phyloP scores from a whole-genome alignment of 805 yeast genomes.

The Suhomyces tanzawaensis region DNA sequence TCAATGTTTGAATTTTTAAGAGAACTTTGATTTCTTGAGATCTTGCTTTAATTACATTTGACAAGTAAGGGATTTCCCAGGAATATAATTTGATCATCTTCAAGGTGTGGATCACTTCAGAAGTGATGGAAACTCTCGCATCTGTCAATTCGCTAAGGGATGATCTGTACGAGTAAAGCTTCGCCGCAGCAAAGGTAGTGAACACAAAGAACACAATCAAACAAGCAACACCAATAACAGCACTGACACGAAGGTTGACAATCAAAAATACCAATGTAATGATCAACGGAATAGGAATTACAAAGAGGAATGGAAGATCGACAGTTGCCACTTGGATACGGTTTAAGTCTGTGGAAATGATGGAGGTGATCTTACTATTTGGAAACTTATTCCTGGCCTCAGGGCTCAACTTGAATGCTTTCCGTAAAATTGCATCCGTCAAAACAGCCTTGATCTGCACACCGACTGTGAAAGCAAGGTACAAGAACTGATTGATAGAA shows the following conservation, averaged over 20 bases:
- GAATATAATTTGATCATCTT: slow-evolving; percentile 19
- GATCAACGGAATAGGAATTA: slow-evolving; percentile 12
- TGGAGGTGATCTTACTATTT: slow-evolving; percentile 12
- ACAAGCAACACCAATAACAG: slow-evolving; percentile 16
- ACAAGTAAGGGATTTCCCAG: slow-evolving; percentile 10
- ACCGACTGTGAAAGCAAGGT: slow-evolving; percentile 12
- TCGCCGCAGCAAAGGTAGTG: slow-evolving; percentile 6
- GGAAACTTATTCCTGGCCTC: slow-evolving; percentile 13
- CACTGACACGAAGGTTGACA: slow-evolving; percentile 16
- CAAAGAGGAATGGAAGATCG: slow-evolving; percentile 9
- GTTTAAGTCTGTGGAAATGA: slow-evolving; percentile 17
- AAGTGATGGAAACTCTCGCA: slow-evolving; percentile 12
- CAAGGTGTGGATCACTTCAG: slow-evolving; percentile 16
- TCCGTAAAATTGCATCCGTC: slow-evolving; percentile 13
- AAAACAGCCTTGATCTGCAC: slow-evolving; percentile 12
- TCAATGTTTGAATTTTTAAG: slow-evolving; percentile 13
- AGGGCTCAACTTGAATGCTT: slow-evolving; percentile 14
- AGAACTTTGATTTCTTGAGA: slow-evolving; percentile 11
- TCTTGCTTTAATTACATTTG: slow-evolving; percentile 10
- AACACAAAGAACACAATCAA: slow-evolving; percentile 10
- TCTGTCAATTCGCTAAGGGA: slow-evolving; percentile 13
- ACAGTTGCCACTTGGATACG: slow-evolving; percentile 14
- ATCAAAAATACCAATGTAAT: slow-evolving; percentile 15
- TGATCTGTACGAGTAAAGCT: slow-evolving; percentile 10
- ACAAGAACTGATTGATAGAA: slow-evolving; percentile 11